Percentiles rank a stretch among this genome's conserved stretches.
Evolutionary conservation across 495 filamentous ascomycete species (phyloP).

Genomic region (Trichocladium uniseriatum): DNA sequence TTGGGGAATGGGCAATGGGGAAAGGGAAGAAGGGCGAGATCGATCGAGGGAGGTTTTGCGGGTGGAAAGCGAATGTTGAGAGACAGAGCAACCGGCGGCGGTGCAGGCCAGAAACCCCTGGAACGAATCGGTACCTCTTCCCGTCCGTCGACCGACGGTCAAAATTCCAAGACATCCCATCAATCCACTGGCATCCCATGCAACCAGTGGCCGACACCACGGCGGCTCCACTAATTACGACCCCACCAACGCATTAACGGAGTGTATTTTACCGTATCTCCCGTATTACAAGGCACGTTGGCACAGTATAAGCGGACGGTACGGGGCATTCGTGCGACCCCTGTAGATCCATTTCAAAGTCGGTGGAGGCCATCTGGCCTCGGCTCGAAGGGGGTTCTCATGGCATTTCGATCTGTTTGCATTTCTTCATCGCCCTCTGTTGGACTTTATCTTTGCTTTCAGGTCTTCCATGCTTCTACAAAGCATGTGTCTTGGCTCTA

Average conservation of each 20-base stretch:
- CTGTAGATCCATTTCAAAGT: neutral
- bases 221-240: neutral
- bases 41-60: constrained; percentile 15
- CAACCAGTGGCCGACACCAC: neutral
- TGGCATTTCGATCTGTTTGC: neutral
- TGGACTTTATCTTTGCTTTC: neutral
- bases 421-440: neutral
- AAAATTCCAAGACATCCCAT: constrained; percentile 19
- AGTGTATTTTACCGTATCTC: too few relatives aligned
- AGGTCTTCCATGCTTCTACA: too few relatives aligned
- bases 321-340: neutral
- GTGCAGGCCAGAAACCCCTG: constrained; percentile 18
- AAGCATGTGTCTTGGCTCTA: too few relatives aligned
- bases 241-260: neutral
- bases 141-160: constrained; percentile 16
- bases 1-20: constrained; percentile 28
- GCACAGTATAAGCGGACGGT: neutral
- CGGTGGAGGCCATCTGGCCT: neutral
- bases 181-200: neutral
- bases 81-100: constrained; percentile 15
- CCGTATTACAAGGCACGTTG: neutral
- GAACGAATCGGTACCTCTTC: constrained; percentile 19
- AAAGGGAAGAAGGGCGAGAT: constrained; percentile 20
- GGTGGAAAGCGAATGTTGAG: neutral
- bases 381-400: neutral